Conservation (phyloP, 2,329 filamentous ascomycete genomes). For the Plenodomus lindquistii region DNA sequence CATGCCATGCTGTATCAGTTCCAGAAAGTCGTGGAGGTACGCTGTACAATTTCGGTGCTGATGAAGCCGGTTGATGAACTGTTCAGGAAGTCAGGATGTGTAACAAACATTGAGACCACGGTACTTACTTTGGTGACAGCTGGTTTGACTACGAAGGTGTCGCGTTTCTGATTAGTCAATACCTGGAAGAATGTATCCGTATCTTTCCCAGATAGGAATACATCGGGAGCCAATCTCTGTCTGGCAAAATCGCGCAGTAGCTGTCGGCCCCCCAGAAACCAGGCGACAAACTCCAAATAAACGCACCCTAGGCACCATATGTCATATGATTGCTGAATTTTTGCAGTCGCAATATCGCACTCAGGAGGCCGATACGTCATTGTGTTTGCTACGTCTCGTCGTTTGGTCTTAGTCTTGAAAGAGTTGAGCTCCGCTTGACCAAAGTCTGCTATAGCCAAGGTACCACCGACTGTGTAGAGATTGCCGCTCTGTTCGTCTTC, state of each 20-base stretch:
- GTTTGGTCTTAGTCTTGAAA: conserved; percentile 1
- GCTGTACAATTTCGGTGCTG: conserved; percentile 6
- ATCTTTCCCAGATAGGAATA: neutral
- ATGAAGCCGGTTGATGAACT: conserved; percentile 14
- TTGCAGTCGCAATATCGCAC: conserved; percentile 4
- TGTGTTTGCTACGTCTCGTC: conserved; percentile 6
- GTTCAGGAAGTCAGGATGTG: too few species aligned
- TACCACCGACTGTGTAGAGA: conserved; percentile 4
- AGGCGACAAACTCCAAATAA: conserved; percentile 18
- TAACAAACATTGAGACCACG: neutral
- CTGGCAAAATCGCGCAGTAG: conserved; percentile 1
- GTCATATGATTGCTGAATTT: conserved; percentile 16
- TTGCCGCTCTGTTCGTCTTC: neutral
- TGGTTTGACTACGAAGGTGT: conserved; percentile 2
- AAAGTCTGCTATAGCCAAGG: conserved; percentile 17
- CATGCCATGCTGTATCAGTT: conserved; percentile 14
- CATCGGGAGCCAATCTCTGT: neutral
- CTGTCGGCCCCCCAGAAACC: conserved; percentile 11
- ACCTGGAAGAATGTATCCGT: conserved; percentile 9
- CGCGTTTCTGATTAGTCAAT: neutral
- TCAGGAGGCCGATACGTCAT: conserved; percentile 19
- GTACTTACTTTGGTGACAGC: conserved; percentile 3
- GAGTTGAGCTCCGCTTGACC: conserved; percentile 18
- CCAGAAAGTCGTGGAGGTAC: conserved; percentile 13
- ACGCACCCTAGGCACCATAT: conserved; percentile 29